Evolutionary conservation across 805 yeast genomes (phyloP), one percentile per base, ranked within the genome.

Genomic region (Ogataea ramenticola): DNA sequence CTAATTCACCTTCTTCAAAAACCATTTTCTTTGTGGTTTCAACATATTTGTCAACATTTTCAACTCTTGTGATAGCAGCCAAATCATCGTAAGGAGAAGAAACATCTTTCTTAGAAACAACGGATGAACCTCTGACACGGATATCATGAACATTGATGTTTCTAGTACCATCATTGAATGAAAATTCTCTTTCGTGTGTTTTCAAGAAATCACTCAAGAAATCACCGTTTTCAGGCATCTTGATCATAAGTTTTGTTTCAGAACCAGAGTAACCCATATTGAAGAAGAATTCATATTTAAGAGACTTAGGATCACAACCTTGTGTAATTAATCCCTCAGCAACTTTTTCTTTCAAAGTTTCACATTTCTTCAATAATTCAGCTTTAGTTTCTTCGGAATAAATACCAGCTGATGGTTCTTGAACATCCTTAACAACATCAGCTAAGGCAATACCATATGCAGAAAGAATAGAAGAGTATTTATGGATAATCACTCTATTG

Each of bases 391-490:
- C 58, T 1, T 55, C 61, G 2, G 57, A 60, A 36, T 79, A 57
- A 1, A 67, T 57, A 10, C 66, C 53, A 2, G 82, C 73, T 39
- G 81, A 75, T 0, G 95, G 95, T 48, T 79, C 80, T 61, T 84
- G 91, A 15, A 63, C 68, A 54, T 86, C 95, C 38, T 78, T 79
- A 8, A 86, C 93, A 36, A 86, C 83, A 63, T 86, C 93, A 2
- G 96, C 95, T 29, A 87, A 67, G 2, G 87, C 79, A 68, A 87
- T 88, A 48, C 96, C 96, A 57, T 84, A 88, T 0, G 96, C 96
- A 1, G 95, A 84, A 9, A 87, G 66, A 36, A 87, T 77, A 0
- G 95, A 85, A 2, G 95, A 86, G 60, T 85, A 84, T 58, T 82
- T 75, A 63, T 88, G 96, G 22, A 84, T 80, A 29, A 86, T 61